Base-by-base conservation (phyloP, 2,329 filamentous ascomycete genomes). In the Aspergillus ruber region DNA sequence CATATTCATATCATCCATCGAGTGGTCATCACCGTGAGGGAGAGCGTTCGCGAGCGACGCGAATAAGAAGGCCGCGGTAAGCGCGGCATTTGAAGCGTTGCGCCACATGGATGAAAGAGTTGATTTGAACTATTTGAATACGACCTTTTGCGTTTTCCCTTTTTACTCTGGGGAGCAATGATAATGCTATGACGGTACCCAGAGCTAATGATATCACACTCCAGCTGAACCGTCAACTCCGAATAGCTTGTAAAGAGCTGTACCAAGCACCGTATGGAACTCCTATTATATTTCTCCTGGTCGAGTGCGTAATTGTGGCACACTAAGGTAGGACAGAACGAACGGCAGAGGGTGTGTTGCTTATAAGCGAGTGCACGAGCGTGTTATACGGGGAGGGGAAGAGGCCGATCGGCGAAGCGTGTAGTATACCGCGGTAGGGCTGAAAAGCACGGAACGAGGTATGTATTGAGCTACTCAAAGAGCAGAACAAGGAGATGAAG, bases 21-120 rank as follows among this genome's bases (percentile, higher is more conserved):
- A 53, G 32, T 60, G 61, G 42, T 65, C 62, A 42, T 64, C 62
- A 32, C 62, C 62, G 47, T 70, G 67, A 7, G 67, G 57, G 39
- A 65, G 46, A 18, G 60, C 66, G 46, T 56, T 64, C 35, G 58
- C 62, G 29, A 62, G 49, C 8, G 61, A 56, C 25, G 56, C 59
- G 32, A 70, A 46, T n/a, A 67, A 47, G 18, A 61, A 53, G 18
- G 56, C 49, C 41, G 59, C 62, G 50, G 55, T 61, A 15, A 65
- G 51, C 27, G 64, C 59, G 54, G 56, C 55, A 41, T 50, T 60
- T 48, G 53, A 51, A 48, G 49, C 48, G 52, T 52, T 49, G 42
- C 49, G 52, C 50, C 58, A 54, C 64, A 67, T 67, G 44, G 38
- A 42, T 35, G 38, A 29, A 17, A 49, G 18, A 9, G n/a, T 12